Conservation (phyloP, 1,139 yeast genomes). For the Protomyces gravidus region DNA sequence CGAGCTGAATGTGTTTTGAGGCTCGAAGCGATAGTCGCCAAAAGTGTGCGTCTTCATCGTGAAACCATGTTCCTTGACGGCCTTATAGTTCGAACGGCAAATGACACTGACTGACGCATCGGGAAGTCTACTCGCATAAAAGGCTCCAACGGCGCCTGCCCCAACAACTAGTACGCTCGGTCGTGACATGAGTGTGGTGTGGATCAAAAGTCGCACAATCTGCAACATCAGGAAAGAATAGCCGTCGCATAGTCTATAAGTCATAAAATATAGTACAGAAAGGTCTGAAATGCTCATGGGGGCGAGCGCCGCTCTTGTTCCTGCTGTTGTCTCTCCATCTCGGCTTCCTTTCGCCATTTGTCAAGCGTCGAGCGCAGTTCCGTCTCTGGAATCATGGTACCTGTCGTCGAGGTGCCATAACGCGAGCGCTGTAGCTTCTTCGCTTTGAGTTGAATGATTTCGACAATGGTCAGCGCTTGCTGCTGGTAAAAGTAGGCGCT, state of each 20-base stretch:
- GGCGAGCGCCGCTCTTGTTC: not conserved
- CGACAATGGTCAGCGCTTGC: not conserved
- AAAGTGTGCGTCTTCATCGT: constrained; percentile 49
- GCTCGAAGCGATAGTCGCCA: constrained; percentile 21
- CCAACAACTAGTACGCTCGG: constrained; percentile 52
- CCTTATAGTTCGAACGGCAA: constrained; percentile 58
- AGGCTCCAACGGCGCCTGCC: constrained; percentile 69
- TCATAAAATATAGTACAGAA: not conserved
- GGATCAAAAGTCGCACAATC: not conserved
- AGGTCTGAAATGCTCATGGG: no score
- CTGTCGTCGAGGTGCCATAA: not conserved
- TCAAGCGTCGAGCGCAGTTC: not conserved
- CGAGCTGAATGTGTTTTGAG: constrained; percentile 37
- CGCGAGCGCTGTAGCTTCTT: constrained; percentile 1
- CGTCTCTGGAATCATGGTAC: not conserved
- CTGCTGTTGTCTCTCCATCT: not conserved
- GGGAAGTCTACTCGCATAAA: constrained; percentile 48
- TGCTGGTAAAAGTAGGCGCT: not conserved
- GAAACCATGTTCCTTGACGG: constrained; percentile 52
- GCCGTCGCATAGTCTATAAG: no score
- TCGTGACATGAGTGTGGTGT: not conserved
- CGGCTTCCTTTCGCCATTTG: not conserved
- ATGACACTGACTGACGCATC: constrained; percentile 42
- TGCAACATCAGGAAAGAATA: no score
- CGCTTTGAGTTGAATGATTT: not conserved